Evolutionary conservation across 371 early-diverging fungal species (phyloP).

Genomic region (Syncephalis fuscata): DNA sequence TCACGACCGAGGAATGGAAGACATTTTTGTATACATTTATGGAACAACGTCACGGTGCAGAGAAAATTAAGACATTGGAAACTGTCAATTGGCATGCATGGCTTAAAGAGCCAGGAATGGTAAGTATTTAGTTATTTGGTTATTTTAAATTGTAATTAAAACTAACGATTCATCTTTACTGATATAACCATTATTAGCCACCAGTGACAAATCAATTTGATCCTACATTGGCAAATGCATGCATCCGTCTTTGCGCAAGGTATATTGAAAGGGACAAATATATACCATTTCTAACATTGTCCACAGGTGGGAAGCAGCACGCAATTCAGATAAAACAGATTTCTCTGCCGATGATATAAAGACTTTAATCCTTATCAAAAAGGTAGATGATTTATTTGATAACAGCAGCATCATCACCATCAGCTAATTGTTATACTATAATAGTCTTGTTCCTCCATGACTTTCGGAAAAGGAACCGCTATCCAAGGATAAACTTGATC

Average conservation of each 20-base stretch:
- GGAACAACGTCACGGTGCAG: conserved; percentile 34
- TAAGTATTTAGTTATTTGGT: conserved; percentile 6
- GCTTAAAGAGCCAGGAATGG: conserved; percentile 72
- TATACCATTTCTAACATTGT: background rate
- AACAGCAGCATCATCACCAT: background rate
- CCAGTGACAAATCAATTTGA: conserved; percentile 77
- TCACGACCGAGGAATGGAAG: conserved; percentile 80
- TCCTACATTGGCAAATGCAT: conserved; percentile 62
- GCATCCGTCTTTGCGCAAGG: conserved; percentile 34
- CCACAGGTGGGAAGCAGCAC: conserved; percentile 45
- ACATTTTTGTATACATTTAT: conserved; percentile 56
- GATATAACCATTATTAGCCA: conserved; percentile 27
- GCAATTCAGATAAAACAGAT: conserved; percentile 21
- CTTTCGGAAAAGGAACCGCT: conserved; percentile 53
- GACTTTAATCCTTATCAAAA: conserved; percentile 56
- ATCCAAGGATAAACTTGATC: conserved; percentile 32
- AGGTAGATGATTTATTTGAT: conserved; percentile 17
- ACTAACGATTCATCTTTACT: conserved; percentile 1
- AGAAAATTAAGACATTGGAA: conserved; percentile 45
- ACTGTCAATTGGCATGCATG: conserved; percentile 79
- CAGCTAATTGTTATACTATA: conserved; percentile 2
- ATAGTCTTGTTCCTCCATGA: conserved; percentile 68
- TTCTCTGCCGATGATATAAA: conserved; percentile 43
- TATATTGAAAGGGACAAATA: conserved; percentile 1
- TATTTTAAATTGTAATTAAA: background rate